phyloP scores from a whole-genome alignment of 805 yeast genomes.

The Candida golubevii region DNA sequence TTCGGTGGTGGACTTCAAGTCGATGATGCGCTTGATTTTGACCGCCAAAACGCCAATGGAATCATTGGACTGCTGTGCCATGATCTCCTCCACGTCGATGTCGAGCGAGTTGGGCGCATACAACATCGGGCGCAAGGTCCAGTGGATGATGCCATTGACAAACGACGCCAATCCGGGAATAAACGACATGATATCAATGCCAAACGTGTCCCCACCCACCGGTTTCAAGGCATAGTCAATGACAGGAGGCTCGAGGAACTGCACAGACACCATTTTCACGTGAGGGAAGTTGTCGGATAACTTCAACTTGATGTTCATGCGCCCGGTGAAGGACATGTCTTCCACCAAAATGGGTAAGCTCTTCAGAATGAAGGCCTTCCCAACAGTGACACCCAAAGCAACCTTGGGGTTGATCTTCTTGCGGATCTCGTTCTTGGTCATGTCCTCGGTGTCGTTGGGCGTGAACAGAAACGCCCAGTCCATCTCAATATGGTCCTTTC shows the following conservation, averaged over 20 bases:
- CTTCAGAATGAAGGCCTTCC: slow-evolving; percentile 76
- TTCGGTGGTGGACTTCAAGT: slow-evolving; percentile 40
- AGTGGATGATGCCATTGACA: slow-evolving; percentile 65
- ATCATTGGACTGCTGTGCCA: slow-evolving; percentile 60
- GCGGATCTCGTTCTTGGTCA: slow-evolving; percentile 71
- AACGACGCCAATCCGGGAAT: slow-evolving; percentile 75
- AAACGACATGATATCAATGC: slow-evolving; percentile 78
- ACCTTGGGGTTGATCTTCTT: slow-evolving; percentile 76
- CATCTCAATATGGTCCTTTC: slow-evolving; percentile 68
- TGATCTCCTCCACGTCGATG: slow-evolving; percentile 66
- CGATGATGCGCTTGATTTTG: slow-evolving; percentile 51
- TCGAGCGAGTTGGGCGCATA: slow-evolving; percentile 81
- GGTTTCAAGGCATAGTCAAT: slow-evolving; percentile 81
- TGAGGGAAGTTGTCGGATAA: slow-evolving; percentile 72
- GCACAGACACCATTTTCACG: slow-evolving; percentile 64
- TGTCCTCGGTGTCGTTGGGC: slow-evolving; percentile 77
- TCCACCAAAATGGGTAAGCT: slow-evolving; percentile 75
- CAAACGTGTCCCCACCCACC: slow-evolving; percentile 85
- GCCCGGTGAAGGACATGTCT: slow-evolving; percentile 72
- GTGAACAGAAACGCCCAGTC: slow-evolving; percentile 80
- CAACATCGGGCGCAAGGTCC: slow-evolving; percentile 69
- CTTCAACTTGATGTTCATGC: slow-evolving; percentile 58
- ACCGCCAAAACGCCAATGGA: slow-evolving; percentile 68
- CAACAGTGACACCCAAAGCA: slow-evolving; percentile 74
- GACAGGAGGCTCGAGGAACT: slow-evolving; percentile 71